Percentiles rank a stretch among this genome's conserved stretches.
phyloP scores from a whole-genome alignment of 129 eudicot species.

The Artemisia annua region DNA sequence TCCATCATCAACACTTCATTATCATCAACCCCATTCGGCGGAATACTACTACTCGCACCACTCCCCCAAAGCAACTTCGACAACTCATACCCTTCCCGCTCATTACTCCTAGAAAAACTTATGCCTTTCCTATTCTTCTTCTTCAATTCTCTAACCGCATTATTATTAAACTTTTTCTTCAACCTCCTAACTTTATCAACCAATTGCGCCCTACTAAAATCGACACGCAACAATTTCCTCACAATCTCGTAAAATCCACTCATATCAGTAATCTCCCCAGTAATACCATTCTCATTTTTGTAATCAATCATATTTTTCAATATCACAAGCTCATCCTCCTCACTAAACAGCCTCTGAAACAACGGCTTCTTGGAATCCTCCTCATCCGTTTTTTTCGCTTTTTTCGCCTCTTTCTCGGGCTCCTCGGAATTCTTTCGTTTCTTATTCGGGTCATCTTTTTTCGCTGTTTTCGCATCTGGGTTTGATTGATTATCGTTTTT shows the following conservation, averaged over 20 bases:
- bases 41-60: too few species aligned
- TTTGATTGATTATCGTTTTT: too few species aligned
- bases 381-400: too few species aligned
- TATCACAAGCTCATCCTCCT: slow-evolving; percentile 46
- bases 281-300: slow-evolving; percentile 23
- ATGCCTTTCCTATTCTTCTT: too few species aligned
- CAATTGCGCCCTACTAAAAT: slow-evolving; percentile 34
- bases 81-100: slow-evolving; percentile 42
- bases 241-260: slow-evolving; percentile 55
- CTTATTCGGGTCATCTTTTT: too few species aligned
- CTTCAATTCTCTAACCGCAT: background rate
- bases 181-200: too few species aligned
- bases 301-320: slow-evolving; percentile 51
- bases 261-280: slow-evolving; percentile 34
- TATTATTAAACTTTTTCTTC: slow-evolving; percentile 58
- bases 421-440: too few species aligned
- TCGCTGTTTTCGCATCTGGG: too few species aligned
- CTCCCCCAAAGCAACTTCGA: slow-evolving; percentile 71
- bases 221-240: slow-evolving; percentile 54
- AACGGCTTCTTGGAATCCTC: too few species aligned
- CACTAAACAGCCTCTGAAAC: slow-evolving; percentile 45
- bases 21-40: slow-evolving; percentile 5
- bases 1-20: slow-evolving; percentile 15
- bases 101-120: too few species aligned
- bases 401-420: too few species aligned